Conservation (phyloP, 768 basidiomycete species). For the Mycena pura region DNA sequence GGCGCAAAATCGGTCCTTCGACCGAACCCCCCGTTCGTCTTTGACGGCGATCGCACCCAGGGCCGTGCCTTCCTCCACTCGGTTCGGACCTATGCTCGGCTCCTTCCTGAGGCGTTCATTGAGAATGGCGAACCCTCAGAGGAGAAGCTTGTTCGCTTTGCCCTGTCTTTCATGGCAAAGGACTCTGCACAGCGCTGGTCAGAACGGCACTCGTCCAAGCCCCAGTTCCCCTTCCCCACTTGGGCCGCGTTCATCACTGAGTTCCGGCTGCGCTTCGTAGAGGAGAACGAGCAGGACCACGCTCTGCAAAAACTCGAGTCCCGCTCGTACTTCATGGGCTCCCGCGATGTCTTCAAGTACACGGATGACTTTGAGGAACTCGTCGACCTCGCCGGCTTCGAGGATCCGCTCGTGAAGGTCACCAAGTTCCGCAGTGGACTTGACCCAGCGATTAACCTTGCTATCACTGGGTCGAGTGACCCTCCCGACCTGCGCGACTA, state of each 20-base stretch:
- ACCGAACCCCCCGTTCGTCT: constrained; percentile 3
- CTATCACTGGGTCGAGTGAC: neutral
- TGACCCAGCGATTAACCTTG: neutral
- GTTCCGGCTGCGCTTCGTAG: neutral
- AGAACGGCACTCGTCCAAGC: neutral
- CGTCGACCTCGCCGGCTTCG: neutral
- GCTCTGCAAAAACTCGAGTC: neutral
- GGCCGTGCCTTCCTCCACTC: neutral
- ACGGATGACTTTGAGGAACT: neutral
- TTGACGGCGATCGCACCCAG: neutral
- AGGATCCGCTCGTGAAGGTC: neutral
- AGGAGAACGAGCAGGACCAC: neutral
- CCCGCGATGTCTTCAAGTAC: neutral
- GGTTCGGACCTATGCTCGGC: neutral
- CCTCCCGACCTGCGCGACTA: neutral
- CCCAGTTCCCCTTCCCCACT: neutral
- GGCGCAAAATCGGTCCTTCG: neutral
- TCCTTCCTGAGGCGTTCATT: neutral
- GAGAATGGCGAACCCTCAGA: neutral
- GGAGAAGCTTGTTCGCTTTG: neutral
- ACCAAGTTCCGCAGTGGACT: neutral
- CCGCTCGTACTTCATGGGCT: neutral
- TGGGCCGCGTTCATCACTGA: neutral
- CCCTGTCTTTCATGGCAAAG: neutral
- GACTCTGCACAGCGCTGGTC: neutral